Evolutionary conservation across 2,329 filamentous ascomycete genomes (phyloP), one percentile per base, ranked within the genome.

Genomic region (Colletotrichum sp.): DNA sequence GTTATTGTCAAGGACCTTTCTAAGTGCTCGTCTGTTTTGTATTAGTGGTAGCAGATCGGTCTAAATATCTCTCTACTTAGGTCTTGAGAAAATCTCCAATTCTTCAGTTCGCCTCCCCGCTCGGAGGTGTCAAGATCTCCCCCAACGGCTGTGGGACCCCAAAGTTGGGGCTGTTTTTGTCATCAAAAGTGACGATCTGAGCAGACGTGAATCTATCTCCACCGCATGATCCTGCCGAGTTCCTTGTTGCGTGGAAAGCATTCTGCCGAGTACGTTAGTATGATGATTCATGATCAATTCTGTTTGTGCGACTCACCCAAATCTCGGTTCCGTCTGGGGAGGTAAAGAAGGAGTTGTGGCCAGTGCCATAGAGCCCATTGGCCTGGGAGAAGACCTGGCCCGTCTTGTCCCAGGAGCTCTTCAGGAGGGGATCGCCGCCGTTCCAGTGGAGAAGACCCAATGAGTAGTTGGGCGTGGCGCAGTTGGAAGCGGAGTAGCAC

Each of bases 221-320:
- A 3, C 55, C 55, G 3, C 55, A 59, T 59, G 55, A 59, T 3
- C 55, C 55, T 1, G 24, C 21, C 1, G 55, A 24, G 21, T 24
- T 59, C 3, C 26, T 59, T 28, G 55, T 59, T 0, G 55, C 55
- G 26, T 59, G 55, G 24, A 59, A 59, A 2, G 55, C 55, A 2
- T 59, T 59, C 55, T 59, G 1, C 0, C 16, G 24, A 28, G 2
- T 8, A 59, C 4, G 26, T 59, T 0, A 59, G 15, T 16, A 21
- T 1, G 55, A 16, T 21, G 0, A 2, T 59, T 1, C 24, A 44
- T 10, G 3, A 18, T 0, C 16, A 28, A 18, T 1, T 26, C 0
- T 28, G 4, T 16, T 15, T 3, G 1, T 15, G 6, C 18, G 2
- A 59, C 55, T 28, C 9, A 59, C 55, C 55, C 55, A 59, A 59